Evolutionary conservation across 257 asterid species (phyloP).

Genomic region (Oldenlandia corymbosa): DNA sequence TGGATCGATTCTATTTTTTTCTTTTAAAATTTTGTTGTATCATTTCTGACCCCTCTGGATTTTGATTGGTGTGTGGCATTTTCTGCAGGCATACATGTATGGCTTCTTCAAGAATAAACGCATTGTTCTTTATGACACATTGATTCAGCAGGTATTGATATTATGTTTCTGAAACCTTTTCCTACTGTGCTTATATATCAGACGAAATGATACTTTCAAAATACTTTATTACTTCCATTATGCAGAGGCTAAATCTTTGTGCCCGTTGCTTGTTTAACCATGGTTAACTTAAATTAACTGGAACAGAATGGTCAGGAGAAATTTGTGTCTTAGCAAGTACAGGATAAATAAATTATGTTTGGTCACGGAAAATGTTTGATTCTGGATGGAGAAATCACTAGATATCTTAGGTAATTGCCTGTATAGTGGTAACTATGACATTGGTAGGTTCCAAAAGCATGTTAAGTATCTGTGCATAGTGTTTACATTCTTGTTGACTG

Average conservation of each 20-base stretch:
- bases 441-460: not conserved
- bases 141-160: constrained; percentile 80
- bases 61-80: constrained; percentile 9
- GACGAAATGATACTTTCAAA: not conserved
- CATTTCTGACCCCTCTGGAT: constrained; percentile 7
- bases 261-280: not conserved
- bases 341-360: not conserved
- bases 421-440: not conserved
- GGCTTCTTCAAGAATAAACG: constrained; percentile 95
- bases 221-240: not conserved
- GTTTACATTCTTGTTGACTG: not conserved
- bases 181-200: not conserved
- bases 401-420: not conserved
- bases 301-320: not conserved
- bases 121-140: constrained; percentile 92
- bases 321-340: not conserved
- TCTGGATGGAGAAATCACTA: not conserved
- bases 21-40: not conserved
- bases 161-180: not conserved
- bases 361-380: not conserved
- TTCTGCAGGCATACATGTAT: constrained; percentile 92
- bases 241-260: not conserved
- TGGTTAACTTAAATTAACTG: not conserved
- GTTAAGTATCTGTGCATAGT: not conserved
- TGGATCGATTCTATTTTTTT: not conserved